Percentiles rank a stretch among this genome's conserved stretches.
These are phyloP conservation scores for Mycena pura DNA, from an alignment of 768 basidiomycete species.

Conservation along the genomic window DNA sequence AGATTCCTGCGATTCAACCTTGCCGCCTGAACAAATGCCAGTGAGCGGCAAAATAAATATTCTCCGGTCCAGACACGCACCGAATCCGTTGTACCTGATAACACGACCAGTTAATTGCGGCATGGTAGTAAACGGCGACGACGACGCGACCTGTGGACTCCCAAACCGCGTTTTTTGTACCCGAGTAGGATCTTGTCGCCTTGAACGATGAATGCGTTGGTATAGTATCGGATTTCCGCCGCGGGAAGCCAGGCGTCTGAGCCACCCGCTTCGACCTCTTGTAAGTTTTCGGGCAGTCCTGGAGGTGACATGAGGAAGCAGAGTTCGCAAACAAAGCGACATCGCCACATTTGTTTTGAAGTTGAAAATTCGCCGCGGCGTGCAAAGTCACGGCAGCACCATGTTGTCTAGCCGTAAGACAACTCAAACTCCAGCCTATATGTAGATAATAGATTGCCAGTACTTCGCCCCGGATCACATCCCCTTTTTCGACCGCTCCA, in stretches of 20 bases:
- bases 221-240: constrained; percentile 51
- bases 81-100: constrained; percentile 85
- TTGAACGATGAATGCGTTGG: constrained; percentile 72
- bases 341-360: no score
- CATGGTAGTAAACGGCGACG: neutral
- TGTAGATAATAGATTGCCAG: no score
- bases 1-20: constrained; percentile 79
- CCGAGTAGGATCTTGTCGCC: constrained; percentile 71
- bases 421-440: no score
- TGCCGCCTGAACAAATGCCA: constrained; percentile 56
- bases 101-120: neutral
- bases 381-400: no score
- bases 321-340: neutral
- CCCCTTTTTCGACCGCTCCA: no score
- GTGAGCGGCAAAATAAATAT: neutral
- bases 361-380: no score
- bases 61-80: constrained; percentile 36
- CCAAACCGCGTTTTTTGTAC: constrained; percentile 82
- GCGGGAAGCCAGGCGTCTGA: constrained; percentile 23
- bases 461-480: no score
- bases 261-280: constrained; percentile 2
- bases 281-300: constrained; percentile 1
- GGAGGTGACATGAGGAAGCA: constrained; percentile 11
- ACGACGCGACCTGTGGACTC: constrained; percentile 59
- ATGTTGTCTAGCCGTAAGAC: no score